Base-by-base conservation (phyloP, 371 early-diverging fungal genomes). In the Mortierella polycephala region DNA sequence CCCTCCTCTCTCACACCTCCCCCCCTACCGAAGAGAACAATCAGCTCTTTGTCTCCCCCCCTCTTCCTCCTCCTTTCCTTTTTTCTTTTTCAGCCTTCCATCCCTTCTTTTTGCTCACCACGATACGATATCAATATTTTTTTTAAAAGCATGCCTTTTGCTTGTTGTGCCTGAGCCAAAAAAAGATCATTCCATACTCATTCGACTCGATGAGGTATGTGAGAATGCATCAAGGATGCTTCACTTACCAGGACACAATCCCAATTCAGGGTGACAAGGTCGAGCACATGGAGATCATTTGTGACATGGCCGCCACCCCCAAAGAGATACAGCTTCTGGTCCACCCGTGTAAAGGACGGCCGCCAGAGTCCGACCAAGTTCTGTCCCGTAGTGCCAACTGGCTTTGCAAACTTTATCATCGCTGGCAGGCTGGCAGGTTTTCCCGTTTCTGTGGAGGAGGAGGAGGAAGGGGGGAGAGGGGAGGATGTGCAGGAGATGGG, bases 311-410 rank as follows among this genome's bases (percentile, higher is more conserved):
- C 89, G 16, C 89, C 90, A 16, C 89, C 90, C 46, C 90, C 89
- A 81, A 84, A 88, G 23, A 88, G 84, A 64, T 86, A 90, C 20
- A 90, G 76, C 60, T 85, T 84, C 57, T 88, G 82, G 58, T 86
- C 85, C 44, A 88, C 89, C 60, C 87, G 85, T 14, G 88, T 87
- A 73, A 90, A 88, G 7, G 89, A 88, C 3, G 89, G 89, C 49
- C 89, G 81, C 90, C 90, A 90, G 30, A 90, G 75, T 37, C 90
- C 90, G 12, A 88, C 88, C 21, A 90, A 76, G 62, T 88, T 90
- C 62, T 87, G 83, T 37, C 89, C 89, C 11, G 86, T 85, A 18
- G 90, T 90, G 60, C 81, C 81, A 59, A 83, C 69, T 39, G 88
- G 84, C 62, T 84, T 83, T 53, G 84, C 86, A 65, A 84, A 80